Evolutionary conservation across 2,329 filamentous ascomycete genomes (phyloP).

Genomic region (Sporothrix humicola): DNA sequence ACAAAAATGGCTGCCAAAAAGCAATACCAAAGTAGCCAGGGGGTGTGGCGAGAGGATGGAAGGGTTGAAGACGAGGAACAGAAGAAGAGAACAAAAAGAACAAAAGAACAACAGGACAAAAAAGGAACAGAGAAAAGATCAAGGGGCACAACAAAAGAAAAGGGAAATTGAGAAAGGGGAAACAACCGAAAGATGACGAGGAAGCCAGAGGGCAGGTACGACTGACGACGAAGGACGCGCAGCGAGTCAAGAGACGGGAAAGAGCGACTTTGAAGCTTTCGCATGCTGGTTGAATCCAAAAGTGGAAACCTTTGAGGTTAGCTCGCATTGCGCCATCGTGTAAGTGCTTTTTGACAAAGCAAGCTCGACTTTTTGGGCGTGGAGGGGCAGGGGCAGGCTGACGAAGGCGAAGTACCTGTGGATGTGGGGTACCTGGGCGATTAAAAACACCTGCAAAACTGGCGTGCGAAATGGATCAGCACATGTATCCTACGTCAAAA

Average conservation of each 20-base stretch:
- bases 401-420: background rate
- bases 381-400: slow-evolving; percentile 19
- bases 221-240: slow-evolving; percentile 9
- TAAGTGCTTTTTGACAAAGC: slow-evolving; percentile 34
- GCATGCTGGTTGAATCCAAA: slow-evolving; percentile 16
- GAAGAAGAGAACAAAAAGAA: background rate
- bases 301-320: slow-evolving; percentile 35
- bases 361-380: slow-evolving; percentile 6
- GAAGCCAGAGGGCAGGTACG: slow-evolving; percentile 9
- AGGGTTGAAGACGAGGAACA: background rate
- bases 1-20: background rate
- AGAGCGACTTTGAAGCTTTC: slow-evolving; percentile 18
- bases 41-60: background rate
- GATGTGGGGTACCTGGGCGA: slow-evolving; percentile 2
- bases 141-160: background rate
- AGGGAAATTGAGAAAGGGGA: background rate
- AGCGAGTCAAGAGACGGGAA: slow-evolving; percentile 19
- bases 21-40: background rate
- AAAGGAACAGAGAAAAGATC: background rate
- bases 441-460: too few relatives aligned
- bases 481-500: background rate
- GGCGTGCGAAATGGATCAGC: background rate
- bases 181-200: slow-evolving; percentile 6
- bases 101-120: background rate
- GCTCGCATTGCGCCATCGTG: slow-evolving; percentile 40